These are phyloP conservation scores for Pueraria montana DNA, from an alignment of 306 rosid genomes.

Conservation along the genomic window DNA sequence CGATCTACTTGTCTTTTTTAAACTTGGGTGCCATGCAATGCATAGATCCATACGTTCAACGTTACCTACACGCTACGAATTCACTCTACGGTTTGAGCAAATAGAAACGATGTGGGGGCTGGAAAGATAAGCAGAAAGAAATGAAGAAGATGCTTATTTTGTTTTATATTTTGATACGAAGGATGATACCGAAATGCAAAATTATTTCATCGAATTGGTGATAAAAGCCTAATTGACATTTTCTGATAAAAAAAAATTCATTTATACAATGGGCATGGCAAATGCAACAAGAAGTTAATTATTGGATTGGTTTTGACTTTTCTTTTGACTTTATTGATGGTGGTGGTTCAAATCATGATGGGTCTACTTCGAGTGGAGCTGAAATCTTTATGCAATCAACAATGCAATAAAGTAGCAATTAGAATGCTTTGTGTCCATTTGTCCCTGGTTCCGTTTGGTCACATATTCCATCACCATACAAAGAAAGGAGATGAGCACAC, in stretches of 20 bases:
- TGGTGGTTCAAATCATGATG: slow-evolving; percentile 33
- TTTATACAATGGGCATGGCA: slow-evolving; percentile 30
- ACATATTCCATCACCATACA: slow-evolving; percentile 5
- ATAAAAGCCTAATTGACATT: slow-evolving; percentile 18
- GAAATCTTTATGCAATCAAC: background rate
- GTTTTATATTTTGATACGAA: background rate
- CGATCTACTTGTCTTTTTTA: background rate
- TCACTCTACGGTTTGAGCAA: background rate
- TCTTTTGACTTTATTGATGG: background rate
- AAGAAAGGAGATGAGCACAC: slow-evolving; percentile 21
- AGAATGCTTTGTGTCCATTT: slow-evolving; percentile 41
- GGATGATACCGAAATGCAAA: slow-evolving; percentile 20
- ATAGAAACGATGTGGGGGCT: background rate
- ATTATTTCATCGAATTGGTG: background rate
- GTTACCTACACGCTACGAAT: background rate
- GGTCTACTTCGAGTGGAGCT: background rate
- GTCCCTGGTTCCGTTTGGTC: slow-evolving; percentile 24
- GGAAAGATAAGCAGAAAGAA: background rate
- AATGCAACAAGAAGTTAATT: background rate
- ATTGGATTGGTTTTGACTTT: slow-evolving; percentile 37
- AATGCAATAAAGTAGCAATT: slow-evolving; percentile 11
- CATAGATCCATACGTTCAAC: too few species aligned
- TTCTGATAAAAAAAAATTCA: background rate
- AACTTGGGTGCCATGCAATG: too few species aligned
- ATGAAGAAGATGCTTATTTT: background rate